Percentiles rank a stretch among this genome's conserved stretches.
Evolutionary conservation across 2,329 filamentous ascomycete genomes (phyloP).

Genomic region (Colletotrichum graminicola): DNA sequence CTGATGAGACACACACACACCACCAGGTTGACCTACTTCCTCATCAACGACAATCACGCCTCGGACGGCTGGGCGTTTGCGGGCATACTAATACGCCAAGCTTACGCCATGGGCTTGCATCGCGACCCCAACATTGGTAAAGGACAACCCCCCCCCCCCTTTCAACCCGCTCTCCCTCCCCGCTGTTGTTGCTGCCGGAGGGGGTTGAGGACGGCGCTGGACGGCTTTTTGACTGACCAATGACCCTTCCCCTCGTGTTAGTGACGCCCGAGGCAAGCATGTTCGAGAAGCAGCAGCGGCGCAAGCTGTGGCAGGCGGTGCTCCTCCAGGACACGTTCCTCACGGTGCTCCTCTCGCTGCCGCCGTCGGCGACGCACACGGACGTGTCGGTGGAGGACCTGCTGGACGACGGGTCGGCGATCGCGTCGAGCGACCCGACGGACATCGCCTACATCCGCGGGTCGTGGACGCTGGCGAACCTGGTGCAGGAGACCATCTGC

Average conservation of each 20-base stretch:
- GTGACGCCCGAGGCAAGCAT: conserved; percentile 73
- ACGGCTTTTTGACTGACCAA: neutral
- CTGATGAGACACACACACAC: neutral
- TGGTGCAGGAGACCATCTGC: conserved; percentile 82
- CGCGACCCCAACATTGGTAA: conserved; percentile 79
- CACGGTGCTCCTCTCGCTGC: conserved; percentile 81
- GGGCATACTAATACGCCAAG: conserved; percentile 80
- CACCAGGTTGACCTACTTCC: conserved; percentile 75
- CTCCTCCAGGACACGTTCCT: conserved; percentile 85
- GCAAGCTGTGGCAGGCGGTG: conserved; percentile 86
- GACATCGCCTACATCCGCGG: conserved; percentile 80
- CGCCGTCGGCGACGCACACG: conserved; percentile 82
- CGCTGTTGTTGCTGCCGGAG: no score
- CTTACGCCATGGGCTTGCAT: conserved; percentile 85
- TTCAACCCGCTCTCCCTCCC: no score
- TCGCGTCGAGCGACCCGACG: conserved; percentile 71
- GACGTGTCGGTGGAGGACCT: conserved; percentile 83
- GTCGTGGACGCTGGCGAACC: conserved; percentile 83
- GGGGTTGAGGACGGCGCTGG: neutral
- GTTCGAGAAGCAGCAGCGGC: conserved; percentile 82
- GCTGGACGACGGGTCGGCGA: conserved; percentile 69
- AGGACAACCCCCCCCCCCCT: no score
- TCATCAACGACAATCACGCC: conserved; percentile 88
- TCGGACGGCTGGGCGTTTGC: conserved; percentile 87
- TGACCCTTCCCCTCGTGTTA: conserved; percentile 44